A percentile compares a stretch with the other conserved stretches of the same genome.
Conservation (phyloP, 208 protist genomes). For the Leptomonas seymouri region DNA sequence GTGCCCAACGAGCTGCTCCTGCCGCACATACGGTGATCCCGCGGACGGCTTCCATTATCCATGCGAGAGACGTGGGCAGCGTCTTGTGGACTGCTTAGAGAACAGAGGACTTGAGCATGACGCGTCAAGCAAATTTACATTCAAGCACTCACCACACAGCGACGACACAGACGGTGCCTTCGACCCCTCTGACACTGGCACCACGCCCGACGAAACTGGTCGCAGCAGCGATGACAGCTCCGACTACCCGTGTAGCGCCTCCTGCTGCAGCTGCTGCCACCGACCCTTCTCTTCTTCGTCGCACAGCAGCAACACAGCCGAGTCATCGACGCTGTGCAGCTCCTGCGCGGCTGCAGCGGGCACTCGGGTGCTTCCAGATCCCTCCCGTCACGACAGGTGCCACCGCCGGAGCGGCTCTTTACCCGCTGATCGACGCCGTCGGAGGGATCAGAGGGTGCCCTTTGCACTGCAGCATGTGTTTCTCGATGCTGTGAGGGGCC, state of each 20-base stretch:
- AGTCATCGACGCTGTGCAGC: conserved; percentile 14
- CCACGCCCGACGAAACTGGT: conserved; percentile 4
- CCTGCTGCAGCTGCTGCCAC: conserved; percentile 24
- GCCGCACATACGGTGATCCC: conserved; percentile 16
- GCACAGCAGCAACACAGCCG: background rate
- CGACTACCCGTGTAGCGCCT: background rate
- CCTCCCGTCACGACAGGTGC: background rate
- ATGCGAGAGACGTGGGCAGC: no score
- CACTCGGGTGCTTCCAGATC: background rate
- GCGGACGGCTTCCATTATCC: no score
- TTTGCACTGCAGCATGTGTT: conserved; percentile 1
- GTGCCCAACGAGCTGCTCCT: conserved; percentile 25
- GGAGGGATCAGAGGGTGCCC: background rate
- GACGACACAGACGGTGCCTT: background rate
- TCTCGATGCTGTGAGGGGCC: conserved; percentile 2
- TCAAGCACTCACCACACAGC: background rate
- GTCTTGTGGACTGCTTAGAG: no score
- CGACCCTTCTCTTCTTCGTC: background rate
- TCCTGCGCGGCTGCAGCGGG: conserved; percentile 9
- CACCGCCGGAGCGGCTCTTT: background rate
- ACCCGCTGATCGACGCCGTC: background rate
- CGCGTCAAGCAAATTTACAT: background rate
- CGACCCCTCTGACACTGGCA: background rate
- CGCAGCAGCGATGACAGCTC: conserved; percentile 11
- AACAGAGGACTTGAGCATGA: background rate